phyloP scores from a whole-genome alignment of 306 rosid species.

The Trichosanthes cucumerina region DNA sequence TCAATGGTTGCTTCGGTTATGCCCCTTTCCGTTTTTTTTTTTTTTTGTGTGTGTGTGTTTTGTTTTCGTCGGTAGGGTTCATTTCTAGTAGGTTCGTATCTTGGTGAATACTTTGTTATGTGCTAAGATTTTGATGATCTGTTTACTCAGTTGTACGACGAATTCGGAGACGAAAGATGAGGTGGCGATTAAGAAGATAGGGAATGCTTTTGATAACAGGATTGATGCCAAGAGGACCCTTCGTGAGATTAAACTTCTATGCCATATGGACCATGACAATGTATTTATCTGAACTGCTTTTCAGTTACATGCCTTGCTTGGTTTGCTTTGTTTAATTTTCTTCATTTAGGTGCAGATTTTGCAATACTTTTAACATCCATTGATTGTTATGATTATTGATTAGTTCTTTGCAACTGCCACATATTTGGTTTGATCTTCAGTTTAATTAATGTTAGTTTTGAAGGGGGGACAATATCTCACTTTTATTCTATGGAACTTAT shows the following conservation, averaged over 20 bases:
- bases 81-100: not conserved
- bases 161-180: conserved; percentile 48
- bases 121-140: conserved; percentile 9
- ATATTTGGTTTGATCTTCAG: not conserved
- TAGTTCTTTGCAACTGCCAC: not conserved
- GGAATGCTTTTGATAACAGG: conserved; percentile 59
- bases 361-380: not conserved
- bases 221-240: conserved; percentile 64
- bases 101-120: not conserved
- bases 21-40: not conserved
- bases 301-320: not conserved
- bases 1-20: not conserved
- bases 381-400: not conserved
- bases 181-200: conserved; percentile 63
- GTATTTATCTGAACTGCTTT: conserved; percentile 18
- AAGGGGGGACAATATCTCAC: not conserved
- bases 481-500: not conserved
- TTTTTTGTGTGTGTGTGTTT: too few species aligned
- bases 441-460: not conserved
- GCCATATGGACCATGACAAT: conserved; percentile 91
- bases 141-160: conserved; percentile 34
- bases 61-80: not conserved
- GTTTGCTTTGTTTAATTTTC: not conserved
- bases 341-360: not conserved
- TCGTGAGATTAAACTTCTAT: conserved; percentile 57